These are phyloP conservation scores for Beauveria caledonica DNA, from an alignment of 2,329 filamentous ascomycete genomes.

Conservation along the genomic window DNA sequence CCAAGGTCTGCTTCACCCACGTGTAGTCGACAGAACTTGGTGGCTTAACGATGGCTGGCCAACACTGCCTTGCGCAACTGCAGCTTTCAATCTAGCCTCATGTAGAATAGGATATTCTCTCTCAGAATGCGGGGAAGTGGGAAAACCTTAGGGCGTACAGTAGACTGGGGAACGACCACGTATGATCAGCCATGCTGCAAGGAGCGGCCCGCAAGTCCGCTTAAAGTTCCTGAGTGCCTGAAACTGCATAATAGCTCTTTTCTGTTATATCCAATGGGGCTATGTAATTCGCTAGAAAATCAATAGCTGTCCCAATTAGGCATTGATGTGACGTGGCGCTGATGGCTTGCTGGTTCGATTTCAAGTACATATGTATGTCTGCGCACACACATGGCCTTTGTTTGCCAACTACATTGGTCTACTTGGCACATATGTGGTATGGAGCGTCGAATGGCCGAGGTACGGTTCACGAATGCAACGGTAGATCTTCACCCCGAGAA, in stretches of 20 bases:
- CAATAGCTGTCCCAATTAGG: neutral
- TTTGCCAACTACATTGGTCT: too few species aligned
- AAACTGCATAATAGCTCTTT: neutral
- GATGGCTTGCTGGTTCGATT: neutral
- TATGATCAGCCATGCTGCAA: neutral
- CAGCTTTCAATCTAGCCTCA: neutral
- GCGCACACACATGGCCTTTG: neutral
- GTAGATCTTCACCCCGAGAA: neutral
- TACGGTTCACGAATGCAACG: neutral
- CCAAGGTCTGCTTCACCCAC: neutral
- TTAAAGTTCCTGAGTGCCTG: neutral
- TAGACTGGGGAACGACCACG: neutral
- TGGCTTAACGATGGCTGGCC: neutral
- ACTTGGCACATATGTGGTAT: neutral
- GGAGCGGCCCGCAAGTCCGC: neutral
- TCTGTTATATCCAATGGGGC: too few species aligned
- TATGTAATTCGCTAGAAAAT: too few species aligned
- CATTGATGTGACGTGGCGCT: neutral
- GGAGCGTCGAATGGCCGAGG: neutral
- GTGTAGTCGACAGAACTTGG: neutral
- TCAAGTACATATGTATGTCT: slow-evolving; percentile 5
- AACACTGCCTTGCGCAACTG: neutral
- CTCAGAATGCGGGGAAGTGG: neutral
- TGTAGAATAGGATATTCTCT: neutral
- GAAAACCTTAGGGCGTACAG: neutral